Evolutionary conservation across 1,284 basidiomycete species (phyloP).

Genomic region (Ganoderma sinense): DNA sequence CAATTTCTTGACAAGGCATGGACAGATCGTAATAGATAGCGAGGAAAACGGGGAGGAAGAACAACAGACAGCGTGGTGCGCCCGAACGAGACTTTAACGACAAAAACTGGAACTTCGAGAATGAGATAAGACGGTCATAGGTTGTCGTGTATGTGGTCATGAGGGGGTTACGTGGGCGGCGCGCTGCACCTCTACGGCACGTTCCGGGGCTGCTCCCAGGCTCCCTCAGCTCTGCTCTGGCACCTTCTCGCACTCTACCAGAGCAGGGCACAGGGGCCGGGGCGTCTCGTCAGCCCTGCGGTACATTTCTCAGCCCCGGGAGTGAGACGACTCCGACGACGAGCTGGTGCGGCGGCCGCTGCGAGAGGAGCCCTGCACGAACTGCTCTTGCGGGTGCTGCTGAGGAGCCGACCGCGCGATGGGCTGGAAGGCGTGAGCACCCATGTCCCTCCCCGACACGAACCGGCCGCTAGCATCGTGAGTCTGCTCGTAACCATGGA

Average conservation of each 20-base stretch:
- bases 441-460: not conserved
- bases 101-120: not conserved
- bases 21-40: not conserved
- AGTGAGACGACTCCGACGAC: constrained; percentile 19
- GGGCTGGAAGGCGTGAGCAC: not conserved
- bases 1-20: not conserved
- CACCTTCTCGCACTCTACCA: not conserved
- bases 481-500: constrained; percentile 7
- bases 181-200: not conserved
- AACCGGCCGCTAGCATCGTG: constrained; percentile 22
- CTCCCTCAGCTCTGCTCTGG: constrained; percentile 15
- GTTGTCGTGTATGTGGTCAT: constrained; percentile 3
- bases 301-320: constrained; percentile 15
- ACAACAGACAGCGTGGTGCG: not conserved
- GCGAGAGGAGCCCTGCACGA: constrained; percentile 23
- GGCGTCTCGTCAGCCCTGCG: constrained; percentile 6
- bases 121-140: constrained; percentile 4
- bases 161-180: not conserved
- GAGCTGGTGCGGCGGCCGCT: constrained; percentile 18
- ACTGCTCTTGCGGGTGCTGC: constrained; percentile 6
- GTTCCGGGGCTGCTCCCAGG: constrained; percentile 1
- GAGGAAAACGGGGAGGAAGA: not conserved
- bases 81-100: not conserved
- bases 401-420: not conserved
- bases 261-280: constrained; percentile 9